Base-by-base conservation (phyloP, 345 rosid genomes). In the Abelmoschus esculentus region DNA sequence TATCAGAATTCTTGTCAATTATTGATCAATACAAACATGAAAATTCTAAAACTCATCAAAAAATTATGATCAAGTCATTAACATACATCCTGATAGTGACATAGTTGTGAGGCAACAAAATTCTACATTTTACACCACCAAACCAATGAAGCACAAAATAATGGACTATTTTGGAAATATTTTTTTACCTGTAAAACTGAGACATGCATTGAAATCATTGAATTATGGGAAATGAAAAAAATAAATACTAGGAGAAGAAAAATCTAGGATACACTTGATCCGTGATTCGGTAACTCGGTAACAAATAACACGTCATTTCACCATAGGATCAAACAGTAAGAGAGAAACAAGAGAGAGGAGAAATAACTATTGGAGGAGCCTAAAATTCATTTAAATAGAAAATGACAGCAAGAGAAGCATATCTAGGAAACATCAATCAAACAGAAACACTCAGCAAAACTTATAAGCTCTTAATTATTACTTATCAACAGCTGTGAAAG, bases 401-500 rank as follows among this genome's bases (percentile, higher is more conserved):
- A 62, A 38, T 4, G 29, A 38, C 49, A 62, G 9, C 2, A 10
- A 79, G 46, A 76, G 28, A 70, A 36, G 62, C 46, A 70, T 76
- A 61, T 62, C 56, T 74, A 65, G 19, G 12, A 65, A 65, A 65
- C 10, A 64, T 44, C 31, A 46, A 65, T 44, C 19, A 44, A 26
- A 46, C 12, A 26, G 54, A 55, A 65, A 65, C 36, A 13, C 7
- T 13, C 22, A 26, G 29, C 4, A 32, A 58, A 58, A 13, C 11
- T 11, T 40, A 46, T 42, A n/a, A 44, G 49, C 14, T 28, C 40
- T 12, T 1, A 59, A 31, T 6, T 46, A 59, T n/a, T 93, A 93
- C 99, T 89, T 91, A 75, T 95, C 99, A 63, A 95, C 96, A 69
- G 96, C 99, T 46, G 97, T 83, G 82, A 95, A 95, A 26, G 99